Conservation (phyloP, 345 rosid genomes). For the Mercurialis annua region DNA sequence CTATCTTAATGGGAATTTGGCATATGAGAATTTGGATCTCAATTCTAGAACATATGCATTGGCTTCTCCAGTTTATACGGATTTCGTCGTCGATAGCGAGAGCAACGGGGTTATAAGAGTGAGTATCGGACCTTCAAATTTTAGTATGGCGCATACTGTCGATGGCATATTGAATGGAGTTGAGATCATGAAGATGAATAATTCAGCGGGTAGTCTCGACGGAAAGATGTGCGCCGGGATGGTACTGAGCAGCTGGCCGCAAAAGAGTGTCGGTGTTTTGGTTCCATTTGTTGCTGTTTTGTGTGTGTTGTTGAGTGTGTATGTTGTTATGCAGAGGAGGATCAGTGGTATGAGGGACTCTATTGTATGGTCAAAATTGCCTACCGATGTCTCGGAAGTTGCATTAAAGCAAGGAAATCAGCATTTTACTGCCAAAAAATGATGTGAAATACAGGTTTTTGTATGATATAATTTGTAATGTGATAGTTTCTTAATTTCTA, state of each 20-base stretch:
- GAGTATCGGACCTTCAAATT: conserved; percentile 65
- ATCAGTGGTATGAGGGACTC: conserved; percentile 22
- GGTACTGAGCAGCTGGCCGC: conserved; percentile 50
- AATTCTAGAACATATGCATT: conserved; percentile 29
- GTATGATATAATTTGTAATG: not conserved
- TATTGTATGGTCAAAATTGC: conserved; percentile 59
- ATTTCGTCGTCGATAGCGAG: conserved; percentile 50
- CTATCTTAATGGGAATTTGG: conserved; percentile 59
- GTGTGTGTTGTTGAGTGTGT: conserved; percentile 57
- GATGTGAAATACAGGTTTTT: conserved; percentile 20
- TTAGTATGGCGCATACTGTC: conserved; percentile 40
- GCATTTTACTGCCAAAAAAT: conserved; percentile 30
- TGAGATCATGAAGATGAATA: conserved; percentile 90
- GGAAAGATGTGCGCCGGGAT: conserved; percentile 46
- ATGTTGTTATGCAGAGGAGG: conserved; percentile 43
- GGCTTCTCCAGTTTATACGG: conserved; percentile 72
- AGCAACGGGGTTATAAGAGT: conserved; percentile 40
- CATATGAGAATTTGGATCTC: conserved; percentile 56
- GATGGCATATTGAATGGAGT: conserved; percentile 81
- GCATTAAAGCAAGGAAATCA: conserved; percentile 29
- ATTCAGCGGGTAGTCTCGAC: conserved; percentile 77
- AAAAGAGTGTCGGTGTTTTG: conserved; percentile 41
- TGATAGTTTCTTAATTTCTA: not conserved
- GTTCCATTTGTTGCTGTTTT: conserved; percentile 55
- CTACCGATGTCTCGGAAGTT: conserved; percentile 38